Percentiles rank a stretch among this genome's conserved stretches.
phyloP scores from a whole-genome alignment of 805 yeast genomes.

The Zygosaccharomyces siamensis region DNA sequence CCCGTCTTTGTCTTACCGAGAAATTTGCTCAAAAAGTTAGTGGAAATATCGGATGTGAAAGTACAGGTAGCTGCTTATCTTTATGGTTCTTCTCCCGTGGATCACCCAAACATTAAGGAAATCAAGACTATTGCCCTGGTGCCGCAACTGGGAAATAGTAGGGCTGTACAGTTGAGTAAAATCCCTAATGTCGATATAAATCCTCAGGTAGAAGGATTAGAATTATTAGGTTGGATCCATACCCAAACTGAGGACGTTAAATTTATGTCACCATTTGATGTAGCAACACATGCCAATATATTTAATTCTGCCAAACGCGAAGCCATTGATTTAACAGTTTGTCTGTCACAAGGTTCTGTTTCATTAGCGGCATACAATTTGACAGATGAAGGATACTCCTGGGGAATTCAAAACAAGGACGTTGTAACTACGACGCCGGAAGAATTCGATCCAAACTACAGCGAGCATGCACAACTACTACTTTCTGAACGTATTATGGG shows the following conservation, averaged over 20 bases:
- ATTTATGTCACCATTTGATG: slow-evolving; percentile 64
- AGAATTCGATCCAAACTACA: slow-evolving; percentile 61
- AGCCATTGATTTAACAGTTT: slow-evolving; percentile 56
- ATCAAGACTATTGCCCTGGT: slow-evolving; percentile 67
- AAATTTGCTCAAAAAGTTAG: slow-evolving; percentile 69
- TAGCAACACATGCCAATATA: slow-evolving; percentile 49
- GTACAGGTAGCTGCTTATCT: slow-evolving; percentile 77
- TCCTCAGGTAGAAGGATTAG: slow-evolving; percentile 49
- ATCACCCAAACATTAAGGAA: slow-evolving; percentile 70
- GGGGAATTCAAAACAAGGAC: slow-evolving; percentile 71
- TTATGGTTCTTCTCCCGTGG: slow-evolving; percentile 75
- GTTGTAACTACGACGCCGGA: slow-evolving; percentile 51
- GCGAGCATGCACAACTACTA: slow-evolving; percentile 60
- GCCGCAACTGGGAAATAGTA: slow-evolving; percentile 80
- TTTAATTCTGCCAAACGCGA: slow-evolving; percentile 36
- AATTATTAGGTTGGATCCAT: slow-evolving; percentile 92
- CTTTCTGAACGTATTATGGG: slow-evolving; percentile 76
- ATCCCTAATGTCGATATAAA: slow-evolving; percentile 23
- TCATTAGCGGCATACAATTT: slow-evolving; percentile 64
- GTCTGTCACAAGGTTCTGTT: slow-evolving; percentile 80
- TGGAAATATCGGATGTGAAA: slow-evolving; percentile 74
- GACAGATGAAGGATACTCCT: slow-evolving; percentile 59
- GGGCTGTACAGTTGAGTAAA: slow-evolving; percentile 57
- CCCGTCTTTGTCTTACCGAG: slow-evolving; percentile 77
- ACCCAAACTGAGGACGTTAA: slow-evolving; percentile 67